Conservation (phyloP, 2,329 filamentous ascomycete species). For the Colletotrichum scovillei region DNA sequence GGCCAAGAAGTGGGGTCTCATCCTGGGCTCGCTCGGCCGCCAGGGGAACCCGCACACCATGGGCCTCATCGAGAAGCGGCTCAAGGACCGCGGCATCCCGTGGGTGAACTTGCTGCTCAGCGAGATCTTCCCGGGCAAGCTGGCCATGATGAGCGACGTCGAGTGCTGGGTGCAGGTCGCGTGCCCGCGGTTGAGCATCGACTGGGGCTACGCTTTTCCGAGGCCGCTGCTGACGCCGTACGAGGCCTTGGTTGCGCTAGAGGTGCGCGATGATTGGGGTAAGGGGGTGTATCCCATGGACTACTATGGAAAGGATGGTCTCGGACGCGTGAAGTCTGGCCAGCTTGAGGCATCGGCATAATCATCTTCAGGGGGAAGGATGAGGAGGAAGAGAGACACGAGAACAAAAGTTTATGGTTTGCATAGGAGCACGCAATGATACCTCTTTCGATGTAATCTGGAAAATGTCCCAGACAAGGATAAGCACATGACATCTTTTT, state of each 20-base stretch:
- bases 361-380: background rate
- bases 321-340: slow-evolving; percentile 79
- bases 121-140: slow-evolving; percentile 96
- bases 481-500: background rate
- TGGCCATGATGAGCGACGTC: slow-evolving; percentile 92
- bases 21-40: slow-evolving; percentile 89
- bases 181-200: slow-evolving; percentile 95
- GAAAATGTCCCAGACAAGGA: background rate
- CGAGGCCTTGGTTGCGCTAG: slow-evolving; percentile 92
- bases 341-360: slow-evolving; percentile 39
- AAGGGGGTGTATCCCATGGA: slow-evolving; percentile 93
- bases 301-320: slow-evolving; percentile 92
- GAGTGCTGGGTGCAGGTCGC: slow-evolving; percentile 99
- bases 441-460: background rate
- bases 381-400: background rate
- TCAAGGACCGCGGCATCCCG: slow-evolving; percentile 78
- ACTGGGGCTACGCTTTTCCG: slow-evolving; percentile 98
- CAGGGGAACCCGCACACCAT: slow-evolving; percentile 97
- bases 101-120: slow-evolving; percentile 88
- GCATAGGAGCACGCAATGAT: slow-evolving; percentile 4
- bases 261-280: slow-evolving; percentile 80
- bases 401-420: background rate
- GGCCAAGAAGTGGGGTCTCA: slow-evolving; percentile 93
- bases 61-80: slow-evolving; percentile 82
- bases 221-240: slow-evolving; percentile 92